Percentiles rank a stretch among this genome's conserved stretches.
phyloP scores from a whole-genome alignment of 108 stramenopile species.

The Epithemia pelagica region DNA sequence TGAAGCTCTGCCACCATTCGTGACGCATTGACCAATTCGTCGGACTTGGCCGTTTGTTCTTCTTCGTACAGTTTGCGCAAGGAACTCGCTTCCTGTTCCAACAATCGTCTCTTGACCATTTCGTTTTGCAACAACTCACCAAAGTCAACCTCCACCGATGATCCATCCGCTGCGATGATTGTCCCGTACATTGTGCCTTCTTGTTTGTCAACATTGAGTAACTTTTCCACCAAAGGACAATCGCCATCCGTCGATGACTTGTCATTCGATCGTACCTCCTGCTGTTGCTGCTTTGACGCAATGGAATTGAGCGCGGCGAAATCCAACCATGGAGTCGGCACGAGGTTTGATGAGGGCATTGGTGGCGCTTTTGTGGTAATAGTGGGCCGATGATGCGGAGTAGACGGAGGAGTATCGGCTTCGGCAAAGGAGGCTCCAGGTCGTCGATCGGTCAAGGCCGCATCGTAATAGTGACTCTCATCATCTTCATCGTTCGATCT shows the following conservation, averaged over 20 bases:
- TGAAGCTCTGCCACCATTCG: conserved; percentile 10
- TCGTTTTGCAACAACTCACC: conserved; percentile 51
- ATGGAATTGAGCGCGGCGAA: background rate
- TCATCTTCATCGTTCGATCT: background rate
- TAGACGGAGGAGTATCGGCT: conserved; percentile 14
- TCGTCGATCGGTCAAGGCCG: background rate
- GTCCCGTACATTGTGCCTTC: conserved; percentile 13
- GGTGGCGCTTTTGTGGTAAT: background rate
- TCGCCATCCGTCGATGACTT: conserved; percentile 5
- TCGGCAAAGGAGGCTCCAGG: conserved; percentile 4
- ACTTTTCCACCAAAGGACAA: conserved; percentile 26
- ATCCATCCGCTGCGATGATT: conserved; percentile 32
- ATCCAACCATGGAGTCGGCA: background rate
- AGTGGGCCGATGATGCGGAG: conserved; percentile 1
- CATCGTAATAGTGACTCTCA: background rate
- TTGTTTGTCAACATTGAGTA: conserved; percentile 17
- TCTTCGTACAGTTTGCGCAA: conserved; percentile 12
- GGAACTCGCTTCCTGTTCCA: conserved; percentile 46
- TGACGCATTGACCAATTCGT: conserved; percentile 3
- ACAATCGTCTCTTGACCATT: conserved; percentile 53
- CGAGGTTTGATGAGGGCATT: background rate
- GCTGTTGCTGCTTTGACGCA: background rate
- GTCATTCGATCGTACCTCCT: background rate
- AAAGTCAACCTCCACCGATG: conserved; percentile 46
- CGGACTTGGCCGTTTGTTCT: conserved; percentile 12